A percentile compares a stretch with the other conserved stretches of the same genome.
These are phyloP conservation scores for Globisporangium paddicum DNA, from an alignment of 352 stramenopile species.

Conservation along the genomic window DNA sequence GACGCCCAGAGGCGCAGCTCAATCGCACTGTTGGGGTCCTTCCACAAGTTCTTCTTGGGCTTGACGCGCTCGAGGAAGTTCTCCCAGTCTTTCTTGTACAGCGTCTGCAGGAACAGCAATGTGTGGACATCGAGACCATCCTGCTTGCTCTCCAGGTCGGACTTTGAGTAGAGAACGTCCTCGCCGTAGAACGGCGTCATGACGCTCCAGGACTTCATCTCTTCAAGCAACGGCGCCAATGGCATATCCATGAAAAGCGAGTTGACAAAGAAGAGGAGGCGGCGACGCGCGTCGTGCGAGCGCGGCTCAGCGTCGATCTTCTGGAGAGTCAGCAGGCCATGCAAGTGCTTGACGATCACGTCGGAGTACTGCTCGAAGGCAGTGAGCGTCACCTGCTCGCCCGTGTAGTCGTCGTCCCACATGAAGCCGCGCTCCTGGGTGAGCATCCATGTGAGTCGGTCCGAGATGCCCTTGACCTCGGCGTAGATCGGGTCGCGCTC, in stretches of 20 bases:
- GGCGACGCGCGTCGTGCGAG: constrained; percentile 93
- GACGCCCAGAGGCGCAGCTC: constrained; percentile 98
- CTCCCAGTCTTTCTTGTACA: constrained; percentile 98
- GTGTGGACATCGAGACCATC: constrained; percentile 90
- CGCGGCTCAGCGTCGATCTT: constrained; percentile 97
- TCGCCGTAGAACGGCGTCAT: constrained; percentile 99
- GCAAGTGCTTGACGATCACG: constrained; percentile 84
- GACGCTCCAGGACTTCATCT: constrained; percentile 99
- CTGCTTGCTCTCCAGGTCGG: constrained; percentile 95
- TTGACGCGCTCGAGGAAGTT: constrained; percentile 97
- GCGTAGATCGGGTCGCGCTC: constrained; percentile 72
- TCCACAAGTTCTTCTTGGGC: constrained; percentile 91
- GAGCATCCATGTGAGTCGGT: constrained; percentile 95
- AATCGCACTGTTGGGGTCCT: constrained; percentile 76
- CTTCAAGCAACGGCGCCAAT: constrained; percentile 92
- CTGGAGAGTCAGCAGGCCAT: constrained; percentile 94
- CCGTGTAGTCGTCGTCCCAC: constrained; percentile 98
- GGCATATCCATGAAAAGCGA: constrained; percentile 99
- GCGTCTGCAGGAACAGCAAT: constrained; percentile 90
- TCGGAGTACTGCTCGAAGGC: constrained; percentile 78
- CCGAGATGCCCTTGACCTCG: constrained; percentile 90
- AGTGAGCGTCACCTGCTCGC: constrained; percentile 89
- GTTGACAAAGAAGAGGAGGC: constrained; percentile 98
- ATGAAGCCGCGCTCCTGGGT: constrained; percentile 98
- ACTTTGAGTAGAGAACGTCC: constrained; percentile 96